These are phyloP conservation scores for Pseudopyricularia javanii DNA, from an alignment of 2,329 filamentous ascomycete genomes.

Conservation along the genomic window DNA sequence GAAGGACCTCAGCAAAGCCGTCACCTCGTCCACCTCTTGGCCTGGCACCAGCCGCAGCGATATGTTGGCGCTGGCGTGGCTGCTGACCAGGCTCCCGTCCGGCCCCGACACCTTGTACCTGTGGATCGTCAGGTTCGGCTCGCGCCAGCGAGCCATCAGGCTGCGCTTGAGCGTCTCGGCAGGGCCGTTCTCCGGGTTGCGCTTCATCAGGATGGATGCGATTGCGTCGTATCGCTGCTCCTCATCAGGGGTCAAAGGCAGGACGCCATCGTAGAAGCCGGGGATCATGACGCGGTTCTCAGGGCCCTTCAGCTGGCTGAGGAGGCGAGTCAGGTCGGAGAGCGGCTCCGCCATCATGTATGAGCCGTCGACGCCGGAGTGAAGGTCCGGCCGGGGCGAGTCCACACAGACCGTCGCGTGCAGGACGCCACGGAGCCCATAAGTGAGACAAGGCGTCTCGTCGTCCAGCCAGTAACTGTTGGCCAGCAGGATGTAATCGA, in stretches of 20 bases:
- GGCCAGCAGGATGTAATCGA: slow-evolving; percentile 89
- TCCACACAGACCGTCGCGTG: slow-evolving; percentile 86
- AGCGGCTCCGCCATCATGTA: slow-evolving; percentile 81
- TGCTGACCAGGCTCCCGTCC: slow-evolving; percentile 83
- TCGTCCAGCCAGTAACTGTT: slow-evolving; percentile 99
- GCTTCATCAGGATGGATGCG: slow-evolving; percentile 59
- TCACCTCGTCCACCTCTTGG: slow-evolving; percentile 73
- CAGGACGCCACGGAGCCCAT: slow-evolving; percentile 84
- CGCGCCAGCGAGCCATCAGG: slow-evolving; percentile 88
- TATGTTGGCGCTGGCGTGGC: slow-evolving; percentile 75
- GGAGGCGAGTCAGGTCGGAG: slow-evolving; percentile 75
- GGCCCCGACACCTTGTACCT: slow-evolving; percentile 86
- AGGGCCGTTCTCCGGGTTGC: slow-evolving; percentile 48
- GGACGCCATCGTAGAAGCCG: slow-evolving; percentile 76
- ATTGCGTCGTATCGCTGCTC: slow-evolving; percentile 77
- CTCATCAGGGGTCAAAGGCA: slow-evolving; percentile 63
- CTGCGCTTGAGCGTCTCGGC: slow-evolving; percentile 66
- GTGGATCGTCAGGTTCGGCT: slow-evolving; percentile 89
- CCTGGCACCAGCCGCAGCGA: slow-evolving; percentile 89
- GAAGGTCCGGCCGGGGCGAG: slow-evolving; percentile 75
- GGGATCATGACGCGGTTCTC: slow-evolving; percentile 77
- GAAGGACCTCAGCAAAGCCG: slow-evolving; percentile 52
- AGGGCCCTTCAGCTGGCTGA: slow-evolving; percentile 70
- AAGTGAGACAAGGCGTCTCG: slow-evolving; percentile 87
- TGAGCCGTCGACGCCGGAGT: slow-evolving; percentile 94